A percentile compares a stretch with the other conserved stretches of the same genome.
phyloP scores from a whole-genome alignment of 805 yeast genomes.

The Hermanozyma aechmeae region DNA sequence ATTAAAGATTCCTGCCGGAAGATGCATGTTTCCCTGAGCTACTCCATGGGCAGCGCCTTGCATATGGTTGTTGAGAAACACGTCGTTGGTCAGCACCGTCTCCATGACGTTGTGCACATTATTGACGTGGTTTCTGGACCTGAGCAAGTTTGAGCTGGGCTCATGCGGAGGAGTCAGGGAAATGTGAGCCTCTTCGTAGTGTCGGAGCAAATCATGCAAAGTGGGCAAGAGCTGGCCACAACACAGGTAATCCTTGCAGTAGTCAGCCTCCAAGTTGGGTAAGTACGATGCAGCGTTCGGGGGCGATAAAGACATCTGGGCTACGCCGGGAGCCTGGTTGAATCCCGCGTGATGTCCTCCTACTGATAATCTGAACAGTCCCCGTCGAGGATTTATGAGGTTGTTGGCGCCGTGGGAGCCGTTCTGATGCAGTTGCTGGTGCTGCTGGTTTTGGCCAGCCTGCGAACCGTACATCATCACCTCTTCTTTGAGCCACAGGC shows the following conservation, averaged over 20 bases:
- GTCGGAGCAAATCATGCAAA: slow-evolving; percentile 84
- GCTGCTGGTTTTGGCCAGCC: slow-evolving; percentile 4
- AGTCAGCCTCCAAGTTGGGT: slow-evolving; percentile 90
- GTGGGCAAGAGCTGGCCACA: slow-evolving; percentile 92
- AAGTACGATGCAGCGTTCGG: slow-evolving; percentile 68
- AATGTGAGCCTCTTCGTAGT: slow-evolving; percentile 95
- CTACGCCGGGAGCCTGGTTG: neutral
- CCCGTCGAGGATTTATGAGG: slow-evolving; percentile 27
- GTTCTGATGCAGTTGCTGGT: slow-evolving; percentile 6
- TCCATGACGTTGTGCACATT: slow-evolving; percentile 60
- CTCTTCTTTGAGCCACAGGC: slow-evolving; percentile 94
- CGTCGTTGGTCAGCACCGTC: slow-evolving; percentile 89
- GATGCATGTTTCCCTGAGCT: slow-evolving; percentile 9
- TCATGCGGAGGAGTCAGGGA: slow-evolving; percentile 41
- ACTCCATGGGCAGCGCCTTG: slow-evolving; percentile 8
- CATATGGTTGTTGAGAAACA: slow-evolving; percentile 48
- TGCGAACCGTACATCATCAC: slow-evolving; percentile 46
- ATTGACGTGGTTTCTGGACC: slow-evolving; percentile 26
- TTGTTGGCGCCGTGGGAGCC: slow-evolving; percentile 5
- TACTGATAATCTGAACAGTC: slow-evolving; percentile 25
- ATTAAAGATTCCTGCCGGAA: slow-evolving; percentile 14
- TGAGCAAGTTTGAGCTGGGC: slow-evolving; percentile 15
- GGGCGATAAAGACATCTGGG: slow-evolving; percentile 40
- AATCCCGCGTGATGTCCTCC: slow-evolving; percentile 4
- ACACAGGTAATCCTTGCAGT: slow-evolving; percentile 93